These are phyloP conservation scores for Cryptococcus sp. DNA, from an alignment of 1,284 basidiomycete genomes.

Conservation along the genomic window DNA sequence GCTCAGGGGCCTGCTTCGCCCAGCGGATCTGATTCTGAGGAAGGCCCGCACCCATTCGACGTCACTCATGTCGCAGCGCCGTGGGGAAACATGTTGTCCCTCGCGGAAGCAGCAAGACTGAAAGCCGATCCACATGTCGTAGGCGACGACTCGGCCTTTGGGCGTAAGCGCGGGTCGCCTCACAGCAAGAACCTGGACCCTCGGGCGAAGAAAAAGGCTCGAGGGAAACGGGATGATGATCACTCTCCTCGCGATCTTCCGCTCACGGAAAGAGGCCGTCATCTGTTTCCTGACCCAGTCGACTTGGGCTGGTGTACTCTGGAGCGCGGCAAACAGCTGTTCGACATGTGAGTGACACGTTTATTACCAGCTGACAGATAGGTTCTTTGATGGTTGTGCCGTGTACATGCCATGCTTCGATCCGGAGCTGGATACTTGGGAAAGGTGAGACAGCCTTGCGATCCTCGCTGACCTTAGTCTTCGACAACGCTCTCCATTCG, in stretches of 20 bases:
- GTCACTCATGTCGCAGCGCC: slow-evolving; percentile 32
- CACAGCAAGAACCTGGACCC: slow-evolving; percentile 1
- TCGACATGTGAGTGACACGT: slow-evolving; percentile 59
- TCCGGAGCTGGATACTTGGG: slow-evolving; percentile 71
- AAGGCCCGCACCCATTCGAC: slow-evolving; percentile 39
- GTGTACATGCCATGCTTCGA: slow-evolving; percentile 86
- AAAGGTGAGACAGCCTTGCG: slow-evolving; percentile 46
- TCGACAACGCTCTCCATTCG: slow-evolving; percentile 41
- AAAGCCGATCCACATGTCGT: slow-evolving; percentile 36
- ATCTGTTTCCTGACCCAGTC: slow-evolving; percentile 40
- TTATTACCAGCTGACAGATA: slow-evolving; percentile 7
- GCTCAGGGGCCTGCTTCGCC: too few relatives aligned
- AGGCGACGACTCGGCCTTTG: slow-evolving; percentile 14
- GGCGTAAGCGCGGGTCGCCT: slow-evolving; percentile 10
- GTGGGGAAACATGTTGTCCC: slow-evolving; percentile 49
- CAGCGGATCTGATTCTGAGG: slow-evolving; percentile 18
- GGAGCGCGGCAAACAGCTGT: slow-evolving; percentile 73
- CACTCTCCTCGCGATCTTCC: slow-evolving; percentile 26
- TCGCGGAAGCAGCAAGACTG: slow-evolving; percentile 50
- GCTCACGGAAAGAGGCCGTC: slow-evolving; percentile 29
- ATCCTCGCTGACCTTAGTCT: slow-evolving; percentile 54
- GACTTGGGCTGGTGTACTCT: slow-evolving; percentile 67
- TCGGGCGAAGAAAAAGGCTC: slow-evolving; percentile 7
- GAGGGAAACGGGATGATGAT: slow-evolving; percentile 9
- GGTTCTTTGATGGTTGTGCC: slow-evolving; percentile 70